A percentile compares a stretch with the other conserved stretches of the same genome.
These are phyloP conservation scores for Candida sphagnicola DNA, from an alignment of 805 yeast species.

Conservation along the genomic window DNA sequence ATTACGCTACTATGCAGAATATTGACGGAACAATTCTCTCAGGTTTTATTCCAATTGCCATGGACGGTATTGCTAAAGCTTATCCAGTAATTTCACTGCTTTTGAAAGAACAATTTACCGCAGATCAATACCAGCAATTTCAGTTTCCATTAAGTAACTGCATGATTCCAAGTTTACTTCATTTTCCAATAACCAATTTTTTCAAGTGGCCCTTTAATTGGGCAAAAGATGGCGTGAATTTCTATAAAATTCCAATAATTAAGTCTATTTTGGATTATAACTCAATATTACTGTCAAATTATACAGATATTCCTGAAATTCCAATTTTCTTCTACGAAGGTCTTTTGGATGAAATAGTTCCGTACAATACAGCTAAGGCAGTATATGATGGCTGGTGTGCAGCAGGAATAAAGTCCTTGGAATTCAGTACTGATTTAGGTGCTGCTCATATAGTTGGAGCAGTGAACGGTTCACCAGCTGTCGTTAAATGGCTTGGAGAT, in stretches of 20 bases:
- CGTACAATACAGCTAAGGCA: conserved; percentile 9
- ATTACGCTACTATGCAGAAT: conserved; percentile 14
- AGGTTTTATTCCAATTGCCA: conserved; percentile 20
- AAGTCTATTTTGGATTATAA: conserved; percentile 10
- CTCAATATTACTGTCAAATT: conserved; percentile 10
- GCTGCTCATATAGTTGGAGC: conserved; percentile 15
- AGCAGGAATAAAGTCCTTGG: conserved; percentile 23
- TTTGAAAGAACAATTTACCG: conserved; percentile 5
- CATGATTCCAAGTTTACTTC: neutral
- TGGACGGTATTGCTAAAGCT: conserved; percentile 19
- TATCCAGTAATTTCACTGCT: conserved; percentile 17
- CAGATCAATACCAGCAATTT: conserved; percentile 1
- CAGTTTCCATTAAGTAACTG: neutral
- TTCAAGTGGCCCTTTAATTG: conserved; percentile 11
- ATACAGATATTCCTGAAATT: conserved; percentile 12
- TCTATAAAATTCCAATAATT: conserved; percentile 8
- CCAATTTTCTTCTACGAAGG: conserved; percentile 20
- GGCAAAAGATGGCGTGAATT: conserved; percentile 9
- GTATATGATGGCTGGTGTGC: conserved; percentile 20
- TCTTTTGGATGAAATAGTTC: conserved; percentile 14
- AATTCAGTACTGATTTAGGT: conserved; percentile 14
- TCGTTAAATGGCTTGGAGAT: conserved; percentile 15
- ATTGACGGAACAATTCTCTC: conserved; percentile 19
- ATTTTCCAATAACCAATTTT: conserved; percentile 4
- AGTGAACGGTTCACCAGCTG: conserved; percentile 15